Percentiles rank a stretch among this genome's conserved stretches.
Conservation (phyloP, 768 basidiomycete species). For the Strobilomyces echinocephalus region DNA sequence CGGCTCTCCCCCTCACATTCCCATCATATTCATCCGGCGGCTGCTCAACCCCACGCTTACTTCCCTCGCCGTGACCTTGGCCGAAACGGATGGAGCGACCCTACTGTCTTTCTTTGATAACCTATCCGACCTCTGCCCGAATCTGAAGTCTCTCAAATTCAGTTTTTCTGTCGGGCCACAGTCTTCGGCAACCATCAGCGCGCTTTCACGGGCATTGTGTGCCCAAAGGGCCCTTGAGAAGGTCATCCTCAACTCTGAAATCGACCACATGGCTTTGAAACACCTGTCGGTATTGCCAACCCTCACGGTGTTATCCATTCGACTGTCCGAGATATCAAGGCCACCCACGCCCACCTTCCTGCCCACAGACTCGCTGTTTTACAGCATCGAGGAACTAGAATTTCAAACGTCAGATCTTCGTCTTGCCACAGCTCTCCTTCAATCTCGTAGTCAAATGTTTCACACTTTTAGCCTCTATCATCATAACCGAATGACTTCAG, state of each 20-base stretch:
- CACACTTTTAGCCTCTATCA: neutral
- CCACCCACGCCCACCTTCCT: neutral
- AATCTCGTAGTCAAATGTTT: conserved; percentile 5
- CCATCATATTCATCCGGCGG: conserved; percentile 1
- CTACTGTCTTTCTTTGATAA: conserved; percentile 4
- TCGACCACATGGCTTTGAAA: conserved; percentile 2
- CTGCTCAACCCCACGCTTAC: conserved; percentile 12
- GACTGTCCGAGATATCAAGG: neutral
- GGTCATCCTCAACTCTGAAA: neutral
- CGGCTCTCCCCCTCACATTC: neutral
- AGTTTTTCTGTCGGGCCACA: neutral
- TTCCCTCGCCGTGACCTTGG: neutral
- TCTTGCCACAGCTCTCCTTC: conserved; percentile 6
- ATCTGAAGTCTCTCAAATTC: conserved; percentile 3
- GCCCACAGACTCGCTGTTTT: neutral
- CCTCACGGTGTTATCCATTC: neutral
- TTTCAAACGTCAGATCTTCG: conserved; percentile 1
- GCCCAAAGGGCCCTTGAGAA: neutral
- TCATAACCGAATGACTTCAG: neutral
- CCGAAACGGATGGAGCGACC: conserved; percentile 4
- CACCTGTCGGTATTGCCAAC: conserved; percentile 7
- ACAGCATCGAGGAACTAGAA: neutral
- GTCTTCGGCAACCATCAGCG: neutral
- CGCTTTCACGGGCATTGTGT: conserved; percentile 6
- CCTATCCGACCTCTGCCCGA: neutral